phyloP scores from a whole-genome alignment of 2,329 filamentous ascomycete species.

The Colletotrichum chrysophilum region DNA sequence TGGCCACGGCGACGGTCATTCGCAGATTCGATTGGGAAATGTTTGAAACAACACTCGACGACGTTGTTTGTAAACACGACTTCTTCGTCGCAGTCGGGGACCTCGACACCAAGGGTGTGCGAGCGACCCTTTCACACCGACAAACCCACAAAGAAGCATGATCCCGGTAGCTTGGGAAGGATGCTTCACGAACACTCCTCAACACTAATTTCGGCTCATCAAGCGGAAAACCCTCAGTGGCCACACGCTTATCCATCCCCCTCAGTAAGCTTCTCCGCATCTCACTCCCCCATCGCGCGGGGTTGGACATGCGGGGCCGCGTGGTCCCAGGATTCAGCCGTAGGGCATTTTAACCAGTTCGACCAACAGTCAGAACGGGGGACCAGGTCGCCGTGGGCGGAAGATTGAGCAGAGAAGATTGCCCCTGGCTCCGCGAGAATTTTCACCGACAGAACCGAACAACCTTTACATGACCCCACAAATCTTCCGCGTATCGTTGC shows the following conservation, averaged over 20 bases:
- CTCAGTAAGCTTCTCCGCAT: background rate
- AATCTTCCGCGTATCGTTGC: constrained; percentile 20
- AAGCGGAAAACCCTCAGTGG: background rate
- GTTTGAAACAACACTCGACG: constrained; percentile 18
- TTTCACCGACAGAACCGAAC: constrained; percentile 7
- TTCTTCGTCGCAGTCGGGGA: constrained; percentile 1
- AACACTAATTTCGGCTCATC: background rate
- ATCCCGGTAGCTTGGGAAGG: background rate
- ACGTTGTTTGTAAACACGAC: constrained; percentile 21
- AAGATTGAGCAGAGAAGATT: background rate
- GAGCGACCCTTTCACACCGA: background rate
- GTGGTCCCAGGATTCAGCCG: background rate
- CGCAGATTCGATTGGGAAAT: constrained; percentile 20
- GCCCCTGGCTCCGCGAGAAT: background rate
- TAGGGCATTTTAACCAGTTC: background rate
- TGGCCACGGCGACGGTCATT: background rate
- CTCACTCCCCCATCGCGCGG: background rate
- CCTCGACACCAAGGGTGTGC: constrained; percentile 8
- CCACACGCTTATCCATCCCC: background rate
- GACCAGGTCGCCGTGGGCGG: background rate
- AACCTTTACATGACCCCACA: background rate
- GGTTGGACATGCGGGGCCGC: background rate
- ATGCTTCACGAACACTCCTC: background rate
- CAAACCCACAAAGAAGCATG: background rate
- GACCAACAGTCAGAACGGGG: background rate